Percentiles rank a stretch among this genome's conserved stretches.
phyloP scores from a whole-genome alignment of 2,329 filamentous ascomycete genomes.

The Delphinella strobiligena region DNA sequence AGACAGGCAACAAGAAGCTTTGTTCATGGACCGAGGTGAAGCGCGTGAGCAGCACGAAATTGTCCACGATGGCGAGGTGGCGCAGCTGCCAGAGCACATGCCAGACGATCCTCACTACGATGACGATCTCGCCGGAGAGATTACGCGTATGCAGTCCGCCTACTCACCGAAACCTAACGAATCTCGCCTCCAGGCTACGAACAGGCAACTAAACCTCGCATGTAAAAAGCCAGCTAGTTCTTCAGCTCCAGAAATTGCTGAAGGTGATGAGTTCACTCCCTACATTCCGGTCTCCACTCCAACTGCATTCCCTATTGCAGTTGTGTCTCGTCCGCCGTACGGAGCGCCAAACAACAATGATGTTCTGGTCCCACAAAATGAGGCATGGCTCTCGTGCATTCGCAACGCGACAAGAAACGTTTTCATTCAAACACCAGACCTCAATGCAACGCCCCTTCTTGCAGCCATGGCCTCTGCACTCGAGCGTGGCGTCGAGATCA shows the following conservation, averaged over 20 bases:
- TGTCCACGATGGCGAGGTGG: conserved; percentile 10
- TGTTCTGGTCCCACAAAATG: conserved; percentile 59
- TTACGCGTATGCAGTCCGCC: conserved; percentile 47
- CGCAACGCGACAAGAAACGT: conserved; percentile 50
- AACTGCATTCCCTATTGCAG: conserved; percentile 54
- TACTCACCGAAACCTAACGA: conserved; percentile 41
- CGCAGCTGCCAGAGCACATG: conserved; percentile 42
- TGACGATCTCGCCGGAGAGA: conserved; percentile 45
- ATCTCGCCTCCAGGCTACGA: conserved; percentile 45
- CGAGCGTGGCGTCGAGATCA: conserved; percentile 55
- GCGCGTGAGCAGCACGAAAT: conserved; percentile 9
- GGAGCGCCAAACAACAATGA: conserved; percentile 50
- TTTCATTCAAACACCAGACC: conserved; percentile 69
- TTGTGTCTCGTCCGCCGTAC: conserved; percentile 58
- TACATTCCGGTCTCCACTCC: conserved; percentile 46
- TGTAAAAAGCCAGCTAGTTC: conserved; percentile 16
- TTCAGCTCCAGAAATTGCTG: conserved; percentile 41
- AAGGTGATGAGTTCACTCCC: conserved; percentile 50
- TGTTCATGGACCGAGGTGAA: conserved; percentile 14
- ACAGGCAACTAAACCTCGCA: conserved; percentile 46
- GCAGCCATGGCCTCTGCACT: conserved; percentile 52
- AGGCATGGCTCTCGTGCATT: conserved; percentile 59
- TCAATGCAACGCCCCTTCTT: conserved; percentile 59
- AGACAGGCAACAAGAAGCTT: conserved; percentile 20
- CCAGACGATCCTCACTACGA: conserved; percentile 54